Evolutionary conservation across 257 asterid genomes (phyloP), one percentile per base, ranked within the genome.

Genomic region (Fraxinus excelsior): DNA sequence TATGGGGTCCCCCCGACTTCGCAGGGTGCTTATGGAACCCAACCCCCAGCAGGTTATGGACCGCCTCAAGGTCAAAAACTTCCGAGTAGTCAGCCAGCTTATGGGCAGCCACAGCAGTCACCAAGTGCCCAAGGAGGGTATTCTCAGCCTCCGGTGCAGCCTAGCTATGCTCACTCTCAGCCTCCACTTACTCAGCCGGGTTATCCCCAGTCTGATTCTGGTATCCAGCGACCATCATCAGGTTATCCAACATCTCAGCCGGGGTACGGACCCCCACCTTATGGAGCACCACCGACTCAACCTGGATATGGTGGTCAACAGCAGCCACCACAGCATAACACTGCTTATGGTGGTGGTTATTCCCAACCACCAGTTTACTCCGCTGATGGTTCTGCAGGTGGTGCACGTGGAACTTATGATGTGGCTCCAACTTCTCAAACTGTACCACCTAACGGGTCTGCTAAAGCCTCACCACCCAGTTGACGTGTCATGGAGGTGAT

Each of bases 21-120:
- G 4, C 95, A 91, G 76, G 85, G 86, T 64, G 89, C 89, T 31
- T 93, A 93, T 70, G 94, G 89, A 37, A 80, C 89, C 40, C 96
- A 86, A 76, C 90, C 84, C 34, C 84, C 86, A 8, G 73, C 74
- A 19, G 88, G 88, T 42, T 87, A 87, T 46, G 96, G 83, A 18
- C 31, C 78, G 0, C 84, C 87, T 70, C 81, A 65, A 23, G 14
- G 74, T 40, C 86, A 82, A 46, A 82, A 85, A 71, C 82, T 82
- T 49, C 81, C 85, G 0, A 42, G 51, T 64, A 40, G 71, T 75
- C 88, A 82, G 46, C 76, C 82, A 19, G 80, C 80, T 38, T 85
- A 85, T 72, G 86, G 83, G 69, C 86, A 82, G 75, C 72, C 84
- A 7, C 86, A 81, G 79, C 88, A 85, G 78, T 82, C 88, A 14